phyloP scores from a whole-genome alignment of 805 yeast species.

The Saccharomycopsis capsularis region DNA sequence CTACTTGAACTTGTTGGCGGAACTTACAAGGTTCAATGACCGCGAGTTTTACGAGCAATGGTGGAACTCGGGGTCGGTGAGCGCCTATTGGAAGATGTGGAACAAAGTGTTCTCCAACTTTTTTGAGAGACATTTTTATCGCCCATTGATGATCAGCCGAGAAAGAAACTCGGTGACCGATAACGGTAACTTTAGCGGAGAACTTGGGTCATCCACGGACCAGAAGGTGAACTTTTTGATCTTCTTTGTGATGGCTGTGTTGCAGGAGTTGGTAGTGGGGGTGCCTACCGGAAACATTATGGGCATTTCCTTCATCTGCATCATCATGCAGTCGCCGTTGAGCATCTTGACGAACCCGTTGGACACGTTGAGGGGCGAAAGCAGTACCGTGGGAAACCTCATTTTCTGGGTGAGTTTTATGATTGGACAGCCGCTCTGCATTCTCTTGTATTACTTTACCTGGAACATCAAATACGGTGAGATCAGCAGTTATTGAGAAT shows the following conservation, averaged over 20 bases:
- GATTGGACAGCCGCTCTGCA: constrained; percentile 40
- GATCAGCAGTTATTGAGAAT: constrained; percentile 18
- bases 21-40: constrained; percentile 38
- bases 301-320: constrained; percentile 39
- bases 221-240: constrained; percentile 30
- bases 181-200: constrained; percentile 1
- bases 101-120: constrained; percentile 38
- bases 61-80: constrained; percentile 46
- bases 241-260: constrained; percentile 36
- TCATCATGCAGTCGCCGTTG: constrained; percentile 39
- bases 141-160: constrained; percentile 29
- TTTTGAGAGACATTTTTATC: constrained; percentile 36
- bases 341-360: constrained; percentile 35
- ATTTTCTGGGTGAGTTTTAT: constrained; percentile 40
- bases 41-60: constrained; percentile 41
- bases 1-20: constrained; percentile 37
- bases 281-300: constrained; percentile 40
- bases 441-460: constrained; percentile 37
- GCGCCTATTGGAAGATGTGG: constrained; percentile 42
- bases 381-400: constrained; percentile 38
- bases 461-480: constrained; percentile 32
- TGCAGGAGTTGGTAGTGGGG: constrained; percentile 42
- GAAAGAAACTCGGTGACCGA: neutral
- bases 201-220: neutral
- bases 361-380: constrained; percentile 33